phyloP scores from a whole-genome alignment of 2,329 filamentous ascomycete species.

The Xylariaceae sp. region DNA sequence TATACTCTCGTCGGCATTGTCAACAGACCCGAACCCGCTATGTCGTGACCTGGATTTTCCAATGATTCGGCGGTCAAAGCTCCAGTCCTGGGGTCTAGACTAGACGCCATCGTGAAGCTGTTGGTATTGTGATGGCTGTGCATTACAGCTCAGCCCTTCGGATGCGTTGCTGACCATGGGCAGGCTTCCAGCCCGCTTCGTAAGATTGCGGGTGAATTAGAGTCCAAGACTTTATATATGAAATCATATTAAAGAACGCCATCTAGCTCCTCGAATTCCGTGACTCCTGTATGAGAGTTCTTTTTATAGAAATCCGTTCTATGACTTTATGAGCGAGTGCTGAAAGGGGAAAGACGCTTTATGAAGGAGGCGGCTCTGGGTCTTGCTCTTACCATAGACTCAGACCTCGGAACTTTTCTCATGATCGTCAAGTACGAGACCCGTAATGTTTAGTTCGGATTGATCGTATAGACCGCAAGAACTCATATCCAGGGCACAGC shows the following conservation, averaged over 20 bases:
- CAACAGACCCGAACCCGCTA: conserved; percentile 1
- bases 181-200: conserved; percentile 26
- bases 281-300: conserved; percentile 18
- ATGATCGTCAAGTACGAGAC: neutral
- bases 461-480: conserved; percentile 12
- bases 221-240: conserved; percentile 39
- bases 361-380: conserved; percentile 9
- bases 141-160: conserved; percentile 18
- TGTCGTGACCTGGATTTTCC: conserved; percentile 1
- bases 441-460: conserved; percentile 7
- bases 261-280: conserved; percentile 25
- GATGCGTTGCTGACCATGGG: conserved; percentile 19
- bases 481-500: conserved; percentile 24
- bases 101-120: conserved; percentile 18
- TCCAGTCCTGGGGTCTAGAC: conserved; percentile 5
- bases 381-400: conserved; percentile 2
- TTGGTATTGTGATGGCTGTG: neutral
- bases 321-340: conserved; percentile 6
- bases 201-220: conserved; percentile 43
- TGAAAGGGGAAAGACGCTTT: conserved; percentile 8
- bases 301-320: conserved; percentile 30
- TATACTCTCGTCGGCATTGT: conserved; percentile 20
- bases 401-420: neutral
- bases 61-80: conserved; percentile 4
- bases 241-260: conserved; percentile 40